Base-by-base conservation (phyloP, 2,329 filamentous ascomycete genomes). In the Fusarium penzigii region DNA sequence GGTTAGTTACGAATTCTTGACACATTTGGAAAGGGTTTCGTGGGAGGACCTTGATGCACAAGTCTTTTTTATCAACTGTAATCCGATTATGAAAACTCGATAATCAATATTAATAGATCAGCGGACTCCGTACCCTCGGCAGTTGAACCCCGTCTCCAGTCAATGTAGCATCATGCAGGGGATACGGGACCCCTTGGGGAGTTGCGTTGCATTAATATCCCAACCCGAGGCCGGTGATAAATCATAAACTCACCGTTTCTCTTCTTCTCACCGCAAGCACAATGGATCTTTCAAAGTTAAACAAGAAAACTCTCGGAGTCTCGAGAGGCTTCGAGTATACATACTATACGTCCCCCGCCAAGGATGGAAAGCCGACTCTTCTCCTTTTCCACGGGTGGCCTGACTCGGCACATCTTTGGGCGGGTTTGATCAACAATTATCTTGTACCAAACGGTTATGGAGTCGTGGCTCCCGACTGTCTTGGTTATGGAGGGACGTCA, bases 371-470 rank as follows among this genome's bases (percentile, higher is more conserved):
- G 51, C 65, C 68, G 3, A 69, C 72, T 2, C 61, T 76, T 39
- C 53, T 78, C 12, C 68, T 79, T 20, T 63, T 75, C 16, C 80
- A 82, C 64, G 79, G 79, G 51, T 82, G 74, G 59, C 79, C 79
- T 6, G 77, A 79, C 55, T 65, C 69, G 39, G 74, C 77, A 0
- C 65, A 66, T 2, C 65, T 79, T 25, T 82, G 77, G 77, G 61
- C 68, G 11, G 67, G 70, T 29, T 61, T 78, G 16, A 65, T 76
- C 16, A 68, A 68, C 34, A 56, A 71, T 20, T 66, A 79, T 9
- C 67, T 72, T n/a, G 56, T 70, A 7, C 65, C 70, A 5, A 68
- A 70, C 9, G 63, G 64, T 32, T 46, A 76, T 60, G 69, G 72
- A 32, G 66, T 75, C 42, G 58, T 76, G 16, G 66, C 69, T 3